Conservation (phyloP, 371 early-diverging fungal genomes). For the Apophysomyces elegans region DNA sequence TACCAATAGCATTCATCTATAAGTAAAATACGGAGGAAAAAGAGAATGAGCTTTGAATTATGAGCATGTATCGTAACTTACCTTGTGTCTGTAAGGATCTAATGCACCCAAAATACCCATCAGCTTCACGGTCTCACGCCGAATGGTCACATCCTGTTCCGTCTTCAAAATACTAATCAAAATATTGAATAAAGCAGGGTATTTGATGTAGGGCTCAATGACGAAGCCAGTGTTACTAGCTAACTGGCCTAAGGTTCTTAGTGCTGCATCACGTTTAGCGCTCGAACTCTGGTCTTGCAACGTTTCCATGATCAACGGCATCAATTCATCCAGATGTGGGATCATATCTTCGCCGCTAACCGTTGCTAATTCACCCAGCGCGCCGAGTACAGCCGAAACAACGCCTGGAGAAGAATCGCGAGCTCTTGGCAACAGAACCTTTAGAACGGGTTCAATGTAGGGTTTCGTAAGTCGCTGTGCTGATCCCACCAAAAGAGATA, state of each 20-base stretch:
- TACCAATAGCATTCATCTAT: conserved; percentile 57
- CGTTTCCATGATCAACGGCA: conserved; percentile 89
- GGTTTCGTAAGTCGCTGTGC: conserved; percentile 87
- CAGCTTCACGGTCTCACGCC: conserved; percentile 86
- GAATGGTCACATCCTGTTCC: conserved; percentile 72
- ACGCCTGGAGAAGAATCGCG: conserved; percentile 83
- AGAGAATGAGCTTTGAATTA: neutral
- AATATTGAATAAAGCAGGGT: conserved; percentile 83
- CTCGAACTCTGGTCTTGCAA: conserved; percentile 89
- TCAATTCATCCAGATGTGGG: conserved; percentile 80
- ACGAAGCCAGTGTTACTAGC: conserved; percentile 89
- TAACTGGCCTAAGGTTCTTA: conserved; percentile 85
- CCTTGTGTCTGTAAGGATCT: conserved; percentile 93
- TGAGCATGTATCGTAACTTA: conserved; percentile 20
- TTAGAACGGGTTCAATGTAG: conserved; percentile 89
- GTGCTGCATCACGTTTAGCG: conserved; percentile 87
- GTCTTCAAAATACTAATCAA: conserved; percentile 85
- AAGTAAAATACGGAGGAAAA: neutral
- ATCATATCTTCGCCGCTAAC: conserved; percentile 87
- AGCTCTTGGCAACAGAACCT: conserved; percentile 84
- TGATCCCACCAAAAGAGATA: conserved; percentile 79
- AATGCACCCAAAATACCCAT: conserved; percentile 96
- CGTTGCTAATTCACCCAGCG: conserved; percentile 87
- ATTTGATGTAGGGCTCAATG: conserved; percentile 89
- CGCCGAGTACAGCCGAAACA: conserved; percentile 82